Base-by-base conservation (phyloP, 768 basidiomycete genomes). In the Scleroderma citrinum region DNA sequence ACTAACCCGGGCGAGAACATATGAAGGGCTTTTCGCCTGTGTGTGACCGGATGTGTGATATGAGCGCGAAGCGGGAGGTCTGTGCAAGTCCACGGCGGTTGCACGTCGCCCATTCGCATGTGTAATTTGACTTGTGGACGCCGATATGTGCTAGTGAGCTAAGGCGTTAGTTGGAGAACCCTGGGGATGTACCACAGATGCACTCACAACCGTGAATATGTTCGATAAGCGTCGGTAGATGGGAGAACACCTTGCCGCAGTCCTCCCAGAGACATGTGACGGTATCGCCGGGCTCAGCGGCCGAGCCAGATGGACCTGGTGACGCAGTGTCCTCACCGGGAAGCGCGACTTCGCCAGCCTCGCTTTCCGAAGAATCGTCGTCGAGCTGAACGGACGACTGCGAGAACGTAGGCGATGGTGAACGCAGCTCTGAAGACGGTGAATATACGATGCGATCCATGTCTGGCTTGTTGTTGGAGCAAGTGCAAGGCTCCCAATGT, bases 1-100 rank as follows among this genome's bases (percentile, higher is more conserved):
- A 64, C 83, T 57, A 51, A 87, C 92, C 92, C 61, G 89, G 83
- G 50, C 80, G 72, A 11, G 81, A 68, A 62, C 93, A 97, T 20
- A 78, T 82, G 61, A 92, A 96, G 0, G 92, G 93, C 59, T 92
- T 92, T 68, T 97, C 93, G 46, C 93, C 93, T 0, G 93, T 95
- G 63, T 97, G 93, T 11, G 87, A 89, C 29, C 93, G 81, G 42
- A 92, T 80, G 63, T 97, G 93, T 4, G 90, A 89, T 49, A 93
- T 83, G 41, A 97, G 78, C 5, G 92, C 90, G 56, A 93, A 95
- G 21, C 91, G 80, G 4, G 88, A 91, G 0, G 88, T 89, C 63
- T 96, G 93, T 1, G 85, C 76, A 44, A 92, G 74, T 3, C 92
- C 90, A 46, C 85, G 76, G 16, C 93, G 78, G 17, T 72, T 71